Evolutionary conservation across 345 rosid species (phyloP).

Genomic region (Rhodamnia rubescens): DNA sequence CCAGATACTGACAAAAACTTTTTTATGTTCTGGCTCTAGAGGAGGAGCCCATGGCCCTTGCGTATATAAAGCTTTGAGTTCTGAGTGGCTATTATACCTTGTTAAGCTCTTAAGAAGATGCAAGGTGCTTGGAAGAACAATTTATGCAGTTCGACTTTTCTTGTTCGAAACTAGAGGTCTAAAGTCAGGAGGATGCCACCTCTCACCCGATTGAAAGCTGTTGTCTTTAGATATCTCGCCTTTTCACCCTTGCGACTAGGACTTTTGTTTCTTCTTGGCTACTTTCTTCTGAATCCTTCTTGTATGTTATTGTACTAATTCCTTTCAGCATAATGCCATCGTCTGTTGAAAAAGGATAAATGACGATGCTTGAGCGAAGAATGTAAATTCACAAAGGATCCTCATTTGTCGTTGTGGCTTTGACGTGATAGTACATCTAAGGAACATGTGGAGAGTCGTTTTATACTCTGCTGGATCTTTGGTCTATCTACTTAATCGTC

Average conservation of each 20-base stretch:
- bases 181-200: not conserved
- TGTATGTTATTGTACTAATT: not conserved
- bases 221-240: not conserved
- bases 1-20: not conserved
- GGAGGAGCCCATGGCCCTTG: not conserved
- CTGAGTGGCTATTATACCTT: not conserved
- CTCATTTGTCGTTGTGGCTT: not conserved
- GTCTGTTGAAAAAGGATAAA: not conserved
- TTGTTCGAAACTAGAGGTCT: not conserved
- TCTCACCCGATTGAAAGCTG: not conserved
- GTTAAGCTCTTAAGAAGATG: not conserved
- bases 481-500: not conserved
- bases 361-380: not conserved
- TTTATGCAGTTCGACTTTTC: not conserved
- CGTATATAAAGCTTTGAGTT: not conserved
- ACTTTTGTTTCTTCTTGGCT: not conserved
- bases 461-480: not conserved
- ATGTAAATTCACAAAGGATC: not conserved
- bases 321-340: not conserved
- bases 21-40: not conserved
- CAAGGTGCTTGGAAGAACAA: not conserved
- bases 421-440: fast-evolving
- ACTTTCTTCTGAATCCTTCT: not conserved
- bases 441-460: not conserved
- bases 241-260: not conserved